Conservation (phyloP, 116 monocot genomes). For the Zostera marina region DNA sequence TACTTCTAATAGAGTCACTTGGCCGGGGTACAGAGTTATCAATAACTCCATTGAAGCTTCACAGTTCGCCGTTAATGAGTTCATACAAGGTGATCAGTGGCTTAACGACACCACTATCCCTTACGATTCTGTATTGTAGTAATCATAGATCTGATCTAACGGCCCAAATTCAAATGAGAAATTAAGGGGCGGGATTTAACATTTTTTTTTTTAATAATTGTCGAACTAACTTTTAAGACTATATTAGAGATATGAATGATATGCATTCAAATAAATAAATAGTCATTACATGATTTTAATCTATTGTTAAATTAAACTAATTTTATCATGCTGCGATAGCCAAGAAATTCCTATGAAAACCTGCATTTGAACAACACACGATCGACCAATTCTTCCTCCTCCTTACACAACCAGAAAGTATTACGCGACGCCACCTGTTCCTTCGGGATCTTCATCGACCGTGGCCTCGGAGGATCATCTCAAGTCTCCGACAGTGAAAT, state of each 20-base stretch:
- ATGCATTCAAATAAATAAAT: too few relatives aligned
- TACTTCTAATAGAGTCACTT: slow-evolving; percentile 13
- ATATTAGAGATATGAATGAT: too few relatives aligned
- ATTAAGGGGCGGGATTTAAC: too few relatives aligned
- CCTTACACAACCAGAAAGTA: slow-evolving; percentile 20
- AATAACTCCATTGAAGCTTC: slow-evolving; percentile 8
- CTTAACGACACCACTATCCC: slow-evolving; percentile 9
- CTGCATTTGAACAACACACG: too few relatives aligned
- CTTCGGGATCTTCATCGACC: slow-evolving; percentile 64
- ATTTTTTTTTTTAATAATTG: too few relatives aligned
- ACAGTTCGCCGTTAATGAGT: slow-evolving; percentile 9
- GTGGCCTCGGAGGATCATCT: slow-evolving; percentile 45
- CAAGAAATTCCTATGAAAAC: too few relatives aligned
- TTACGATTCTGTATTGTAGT: slow-evolving; percentile 8
- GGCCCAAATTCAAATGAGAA: too few relatives aligned
- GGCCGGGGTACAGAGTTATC: slow-evolving; percentile 24
- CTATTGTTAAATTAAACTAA: too few relatives aligned
- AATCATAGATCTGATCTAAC: not conserved
- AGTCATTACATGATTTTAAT: too few relatives aligned
- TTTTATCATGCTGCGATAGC: too few relatives aligned
- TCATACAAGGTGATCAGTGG: slow-evolving; percentile 28
- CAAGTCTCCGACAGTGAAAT: slow-evolving; percentile 25
- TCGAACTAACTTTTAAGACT: too few relatives aligned
- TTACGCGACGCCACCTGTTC: slow-evolving; percentile 48
- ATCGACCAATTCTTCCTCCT: too few relatives aligned